Evolutionary conservation across 305 asterid species (phyloP).

Genomic region (Nicotiana rustica): DNA sequence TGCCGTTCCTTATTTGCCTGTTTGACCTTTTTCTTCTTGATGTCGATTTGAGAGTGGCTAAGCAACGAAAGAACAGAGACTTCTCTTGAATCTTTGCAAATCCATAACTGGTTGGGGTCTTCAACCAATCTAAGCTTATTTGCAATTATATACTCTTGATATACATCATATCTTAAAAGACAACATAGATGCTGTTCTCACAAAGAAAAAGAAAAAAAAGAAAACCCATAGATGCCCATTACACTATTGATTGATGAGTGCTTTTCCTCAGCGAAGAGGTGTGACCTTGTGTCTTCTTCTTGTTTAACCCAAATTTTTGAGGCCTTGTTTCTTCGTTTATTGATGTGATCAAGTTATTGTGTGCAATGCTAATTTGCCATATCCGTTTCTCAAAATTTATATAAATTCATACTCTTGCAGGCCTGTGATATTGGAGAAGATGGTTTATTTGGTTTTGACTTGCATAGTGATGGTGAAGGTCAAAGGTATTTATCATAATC

Average conservation of each 20-base stretch:
- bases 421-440: slow-evolving; percentile 81
- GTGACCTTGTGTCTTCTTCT: slow-evolving; percentile 7
- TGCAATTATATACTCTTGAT: background rate
- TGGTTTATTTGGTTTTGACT: slow-evolving; percentile 72
- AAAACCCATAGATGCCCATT: no score
- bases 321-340: background rate
- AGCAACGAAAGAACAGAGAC: slow-evolving; percentile 9
- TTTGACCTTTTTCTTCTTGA: background rate
- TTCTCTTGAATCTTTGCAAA: slow-evolving; percentile 6
- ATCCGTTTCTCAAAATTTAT: slow-evolving; percentile 23
- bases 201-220: no score
- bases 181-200: background rate
- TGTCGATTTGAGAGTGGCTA: background rate
- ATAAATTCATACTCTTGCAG: slow-evolving; percentile 45
- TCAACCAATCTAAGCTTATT: slow-evolving; percentile 9
- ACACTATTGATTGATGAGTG: background rate
- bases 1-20: slow-evolving; percentile 1
- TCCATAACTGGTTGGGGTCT: slow-evolving; percentile 3
- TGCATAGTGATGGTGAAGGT: slow-evolving; percentile 91
- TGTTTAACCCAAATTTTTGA: slow-evolving; percentile 17
- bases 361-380: background rate
- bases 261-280: background rate
- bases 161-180: slow-evolving; percentile 16
- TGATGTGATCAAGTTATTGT: background rate
- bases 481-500: slow-evolving; percentile 59